Evolutionary conservation across 768 basidiomycete species (phyloP), one percentile per base, ranked within the genome.

Genomic region (Inosperma sp.): DNA sequence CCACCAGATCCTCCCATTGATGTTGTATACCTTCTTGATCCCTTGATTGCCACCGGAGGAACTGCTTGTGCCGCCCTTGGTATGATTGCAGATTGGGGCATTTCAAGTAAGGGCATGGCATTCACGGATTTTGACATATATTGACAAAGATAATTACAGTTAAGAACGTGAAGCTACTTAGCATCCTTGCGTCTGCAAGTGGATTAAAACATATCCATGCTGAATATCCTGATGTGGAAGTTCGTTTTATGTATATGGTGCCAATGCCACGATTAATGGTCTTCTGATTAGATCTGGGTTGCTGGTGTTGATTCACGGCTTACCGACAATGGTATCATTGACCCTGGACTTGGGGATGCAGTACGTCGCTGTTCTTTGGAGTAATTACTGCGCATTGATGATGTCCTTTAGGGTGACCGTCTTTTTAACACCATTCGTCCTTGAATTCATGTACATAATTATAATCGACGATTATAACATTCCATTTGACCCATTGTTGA

Each of bases 31-130:
- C 72, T 98, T 19, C 75, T 97, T 25, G 95, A 98, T 59, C 95
- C 95, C 14, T 70, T 97, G 26, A 84, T 97, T 59, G 95, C 95
- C 0, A 97, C 95, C 3, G 95, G 93, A 45, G 89, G 92, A 9
- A 97, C 95, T 4, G 92, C 89, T 2, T 77, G 79, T 55, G 93
- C 95, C 14, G 94, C 94, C 7, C 65, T 97, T 49, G 62, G 78
- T 44, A 97, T 96, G 91, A 76, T 95, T 46, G 59, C 75, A 2
- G 91, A 91, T 48, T 91, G 88, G 89, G 88, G 89, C 23, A 76
- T 90, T 58, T 74, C 84, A 13, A 52, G 89, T 88, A 57, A 55
- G 78, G 62, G 35, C 40, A 23, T 40, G 19, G 23, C n/a, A 44
- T 29, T 34, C 13, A 8, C 13, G 14, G 22, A 19, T 30, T 16